These are phyloP conservation scores for Beauveria sp. DNA, from an alignment of 2,329 filamentous ascomycete genomes.

Conservation along the genomic window DNA sequence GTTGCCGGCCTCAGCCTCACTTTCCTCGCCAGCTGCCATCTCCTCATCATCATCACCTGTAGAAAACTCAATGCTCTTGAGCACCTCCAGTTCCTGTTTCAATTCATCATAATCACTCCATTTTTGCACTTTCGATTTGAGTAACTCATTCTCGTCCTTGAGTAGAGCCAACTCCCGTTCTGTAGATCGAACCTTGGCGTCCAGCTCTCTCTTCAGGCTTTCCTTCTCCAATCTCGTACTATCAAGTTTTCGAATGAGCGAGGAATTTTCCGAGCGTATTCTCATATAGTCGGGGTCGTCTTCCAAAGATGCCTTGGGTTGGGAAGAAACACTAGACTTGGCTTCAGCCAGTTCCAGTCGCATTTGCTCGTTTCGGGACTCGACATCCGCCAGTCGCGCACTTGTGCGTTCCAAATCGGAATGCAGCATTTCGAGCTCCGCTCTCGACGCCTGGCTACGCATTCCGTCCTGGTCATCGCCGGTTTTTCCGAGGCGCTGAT, in stretches of 20 bases:
- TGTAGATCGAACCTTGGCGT: slow-evolving; percentile 66
- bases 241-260: slow-evolving; percentile 81
- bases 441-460: slow-evolving; percentile 65
- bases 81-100: slow-evolving; percentile 89
- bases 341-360: slow-evolving; percentile 84
- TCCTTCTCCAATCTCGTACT: slow-evolving; percentile 78
- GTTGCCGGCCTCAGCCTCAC: slow-evolving; percentile 51
- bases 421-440: slow-evolving; percentile 88
- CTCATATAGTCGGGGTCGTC: slow-evolving; percentile 87
- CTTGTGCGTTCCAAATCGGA: slow-evolving; percentile 88
- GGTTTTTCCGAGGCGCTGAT: slow-evolving; percentile 73
- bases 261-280: slow-evolving; percentile 87
- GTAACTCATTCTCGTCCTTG: slow-evolving; percentile 69
- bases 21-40: slow-evolving; percentile 34
- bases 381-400: slow-evolving; percentile 77
- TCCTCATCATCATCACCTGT: slow-evolving; percentile 83
- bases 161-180: slow-evolving; percentile 71
- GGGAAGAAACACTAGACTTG: slow-evolving; percentile 58
- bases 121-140: slow-evolving; percentile 76
- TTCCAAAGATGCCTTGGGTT: slow-evolving; percentile 59
- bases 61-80: slow-evolving; percentile 96
- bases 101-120: slow-evolving; percentile 95
- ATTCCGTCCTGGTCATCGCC: slow-evolving; percentile 53
- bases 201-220: slow-evolving; percentile 65
- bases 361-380: slow-evolving; percentile 89